These are phyloP conservation scores for Trypanosoma congolense DNA, from an alignment of 208 protist genomes.

Conservation along the genomic window DNA sequence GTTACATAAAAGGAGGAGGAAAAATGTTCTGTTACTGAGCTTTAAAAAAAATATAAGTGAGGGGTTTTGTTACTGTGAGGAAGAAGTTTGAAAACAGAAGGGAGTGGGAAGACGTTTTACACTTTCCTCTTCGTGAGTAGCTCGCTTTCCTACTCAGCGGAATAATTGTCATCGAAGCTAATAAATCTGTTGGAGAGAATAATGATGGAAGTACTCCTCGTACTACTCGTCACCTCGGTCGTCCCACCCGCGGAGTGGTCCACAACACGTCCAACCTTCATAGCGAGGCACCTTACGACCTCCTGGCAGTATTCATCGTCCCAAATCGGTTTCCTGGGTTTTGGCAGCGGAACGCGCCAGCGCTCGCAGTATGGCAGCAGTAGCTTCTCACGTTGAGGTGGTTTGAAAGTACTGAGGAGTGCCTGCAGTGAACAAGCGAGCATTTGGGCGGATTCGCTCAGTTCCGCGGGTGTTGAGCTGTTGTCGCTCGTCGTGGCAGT, in stretches of 20 bases:
- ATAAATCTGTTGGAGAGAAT: background rate
- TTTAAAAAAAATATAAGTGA: no score
- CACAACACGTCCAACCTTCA: background rate
- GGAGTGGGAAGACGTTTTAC: no score
- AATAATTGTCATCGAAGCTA: background rate
- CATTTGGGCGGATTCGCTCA: background rate
- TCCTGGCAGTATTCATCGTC: constrained; percentile 1
- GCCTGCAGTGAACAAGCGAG: background rate
- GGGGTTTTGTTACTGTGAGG: no score
- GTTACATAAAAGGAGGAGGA: no score
- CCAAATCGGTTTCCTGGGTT: background rate
- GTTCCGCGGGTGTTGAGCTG: background rate
- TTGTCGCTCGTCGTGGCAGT: background rate
- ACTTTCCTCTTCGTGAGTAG: no score
- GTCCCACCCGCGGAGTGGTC: background rate
- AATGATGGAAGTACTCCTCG: background rate
- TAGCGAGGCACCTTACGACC: background rate
- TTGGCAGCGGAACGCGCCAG: background rate
- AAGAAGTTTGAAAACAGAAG: no score
- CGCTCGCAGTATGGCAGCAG: constrained; percentile 3
- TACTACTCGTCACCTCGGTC: background rate
- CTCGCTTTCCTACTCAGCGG: background rate
- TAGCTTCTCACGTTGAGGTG: background rate
- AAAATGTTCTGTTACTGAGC: no score
- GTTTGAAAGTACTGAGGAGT: constrained; percentile 2